These are phyloP conservation scores for Quercus rubra DNA, from an alignment of 306 rosid genomes.

Conservation along the genomic window DNA sequence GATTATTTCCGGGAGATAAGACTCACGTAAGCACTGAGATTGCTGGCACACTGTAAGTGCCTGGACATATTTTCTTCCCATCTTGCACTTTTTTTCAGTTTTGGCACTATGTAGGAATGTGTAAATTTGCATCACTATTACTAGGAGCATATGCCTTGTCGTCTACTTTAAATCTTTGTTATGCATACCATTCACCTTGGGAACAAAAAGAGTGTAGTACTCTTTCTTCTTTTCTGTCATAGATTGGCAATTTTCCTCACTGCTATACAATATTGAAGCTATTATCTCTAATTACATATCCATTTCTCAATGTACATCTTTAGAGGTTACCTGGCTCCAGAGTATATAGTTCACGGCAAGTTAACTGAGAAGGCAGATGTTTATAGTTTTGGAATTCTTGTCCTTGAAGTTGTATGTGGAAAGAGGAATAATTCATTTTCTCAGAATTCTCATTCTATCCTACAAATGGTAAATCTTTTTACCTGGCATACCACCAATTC, in stretches of 20 bases:
- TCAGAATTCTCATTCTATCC: slow-evolving; percentile 23
- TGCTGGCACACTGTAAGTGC: slow-evolving; percentile 42
- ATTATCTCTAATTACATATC: background rate
- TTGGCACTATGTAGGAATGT: too few species aligned
- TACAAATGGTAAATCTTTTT: slow-evolving; percentile 28
- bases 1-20: slow-evolving; percentile 46
- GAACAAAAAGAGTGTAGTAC: background rate
- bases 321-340: slow-evolving; percentile 89
- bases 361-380: slow-evolving; percentile 72
- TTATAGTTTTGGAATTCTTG: slow-evolving; percentile 68
- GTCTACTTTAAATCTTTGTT: background rate
- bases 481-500: background rate
- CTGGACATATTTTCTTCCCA: background rate
- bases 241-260: background rate
- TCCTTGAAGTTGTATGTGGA: slow-evolving; percentile 59
- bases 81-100: too few species aligned
- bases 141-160: too few species aligned
- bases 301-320: background rate
- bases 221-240: background rate
- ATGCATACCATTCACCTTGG: background rate
- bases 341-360: slow-evolving; percentile 57
- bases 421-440: slow-evolving; percentile 37
- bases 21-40: slow-evolving; percentile 41
- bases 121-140: background rate
- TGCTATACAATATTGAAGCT: background rate